These are phyloP conservation scores for Solanum medicagineum DNA, from an alignment of 257 asterid species.

Conservation along the genomic window DNA sequence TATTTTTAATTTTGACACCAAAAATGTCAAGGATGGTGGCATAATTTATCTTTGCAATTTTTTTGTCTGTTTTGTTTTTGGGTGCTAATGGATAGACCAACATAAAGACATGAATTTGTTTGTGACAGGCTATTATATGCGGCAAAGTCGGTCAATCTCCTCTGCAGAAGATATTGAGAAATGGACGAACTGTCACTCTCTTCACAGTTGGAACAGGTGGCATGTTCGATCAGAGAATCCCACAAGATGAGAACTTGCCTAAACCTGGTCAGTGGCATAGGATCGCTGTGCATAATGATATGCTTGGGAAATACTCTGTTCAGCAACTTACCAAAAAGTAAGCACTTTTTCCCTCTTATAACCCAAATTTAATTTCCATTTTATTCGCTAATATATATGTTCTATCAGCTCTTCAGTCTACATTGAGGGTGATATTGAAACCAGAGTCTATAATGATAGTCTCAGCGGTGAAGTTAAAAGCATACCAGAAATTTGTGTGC, in stretches of 20 bases:
- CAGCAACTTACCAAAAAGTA: constrained; percentile 79
- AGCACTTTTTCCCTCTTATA: background rate
- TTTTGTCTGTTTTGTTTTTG: background rate
- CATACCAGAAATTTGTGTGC: constrained; percentile 93
- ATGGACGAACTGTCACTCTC: constrained; percentile 68
- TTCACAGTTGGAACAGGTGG: constrained; percentile 98
- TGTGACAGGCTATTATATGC: constrained; percentile 68
- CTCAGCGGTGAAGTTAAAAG: constrained; percentile 79
- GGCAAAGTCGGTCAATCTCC: constrained; percentile 94
- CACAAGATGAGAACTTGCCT: constrained; percentile 43
- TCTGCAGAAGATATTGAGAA: constrained; percentile 86
- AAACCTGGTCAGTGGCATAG: constrained; percentile 99
- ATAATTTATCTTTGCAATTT: background rate
- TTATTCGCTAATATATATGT: constrained; percentile 15
- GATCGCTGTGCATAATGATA: constrained; percentile 80
- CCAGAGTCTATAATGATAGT: constrained; percentile 91
- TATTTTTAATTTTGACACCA: background rate
- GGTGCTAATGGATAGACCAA: background rate
- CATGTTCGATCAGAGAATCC: constrained; percentile 74
- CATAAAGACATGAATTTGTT: background rate
- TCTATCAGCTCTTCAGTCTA: constrained; percentile 84
- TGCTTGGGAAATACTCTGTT: constrained; percentile 81
- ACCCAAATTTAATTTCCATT: background rate
- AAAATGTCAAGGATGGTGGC: background rate
- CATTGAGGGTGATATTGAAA: constrained; percentile 94